Base-by-base conservation (phyloP, 2,329 filamentous ascomycete species). In the Aspergillus vadensis region DNA sequence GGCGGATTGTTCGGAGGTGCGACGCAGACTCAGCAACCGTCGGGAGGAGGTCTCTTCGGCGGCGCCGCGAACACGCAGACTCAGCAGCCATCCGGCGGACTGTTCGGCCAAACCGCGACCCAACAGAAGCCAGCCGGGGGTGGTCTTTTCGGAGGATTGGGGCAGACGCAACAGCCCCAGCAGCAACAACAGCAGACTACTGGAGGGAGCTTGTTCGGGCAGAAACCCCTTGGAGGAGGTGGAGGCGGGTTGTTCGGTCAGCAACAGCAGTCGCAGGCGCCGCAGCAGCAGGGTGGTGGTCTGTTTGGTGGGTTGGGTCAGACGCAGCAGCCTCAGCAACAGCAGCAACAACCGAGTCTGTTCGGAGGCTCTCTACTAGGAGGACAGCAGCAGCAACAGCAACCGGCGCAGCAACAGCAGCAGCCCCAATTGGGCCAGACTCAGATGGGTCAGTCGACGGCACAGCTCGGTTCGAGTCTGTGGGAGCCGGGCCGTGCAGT, bases 401-500 rank as follows among this genome's bases (percentile, higher is more conserved):
- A 73, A 41, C 72, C 66, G 54, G 60, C 59, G 23, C 69, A 72
- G 57, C 68, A 70, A 51, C 61, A 67, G 54, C 70, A 70, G 56
- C 70, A 73, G 50, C 67, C 64, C n/a, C 73, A 72, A 60, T 76
- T 44, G 38, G 38, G 23, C 10, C 25, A 50, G n/a, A 77, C 38
- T 17, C 39, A 44, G 19, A 27, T 47, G 56, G 78, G 78, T 10
- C 79, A 80, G 63, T 77, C 70, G 9, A 71, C 71, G 9, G 71
- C 74, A 30, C 76, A 70, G 54, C 32, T 36, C 12, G 73, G 74
- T 39, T 74, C 79, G 59, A 76, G 77, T 61, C 62, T 80, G 66
- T 77, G 78, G 79, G 74, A 78, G 44, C 74, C 79, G 38, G 76
- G 77, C 21, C 76, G 77, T 58, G 76, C 76, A 8, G 75, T 79